A percentile compares a stretch with the other conserved stretches of the same genome.
phyloP scores from a whole-genome alignment of 139 green algal species.

The Medakamo hakoo region DNA sequence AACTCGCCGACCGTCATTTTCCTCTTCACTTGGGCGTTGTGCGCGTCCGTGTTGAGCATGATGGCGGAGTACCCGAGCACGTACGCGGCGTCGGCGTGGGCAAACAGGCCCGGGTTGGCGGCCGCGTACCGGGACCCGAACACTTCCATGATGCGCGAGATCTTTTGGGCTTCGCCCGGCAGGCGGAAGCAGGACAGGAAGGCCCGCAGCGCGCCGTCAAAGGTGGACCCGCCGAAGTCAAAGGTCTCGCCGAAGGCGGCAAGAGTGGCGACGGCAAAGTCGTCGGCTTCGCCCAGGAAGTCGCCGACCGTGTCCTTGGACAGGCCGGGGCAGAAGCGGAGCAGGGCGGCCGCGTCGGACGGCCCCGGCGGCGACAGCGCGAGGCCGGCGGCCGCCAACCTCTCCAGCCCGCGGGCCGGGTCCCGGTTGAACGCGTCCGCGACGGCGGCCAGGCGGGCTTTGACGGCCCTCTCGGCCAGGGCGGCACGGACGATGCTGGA shows the following conservation, averaged over 20 bases:
- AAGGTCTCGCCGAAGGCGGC: slow-evolving; percentile 48
- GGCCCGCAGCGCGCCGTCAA: slow-evolving; percentile 55
- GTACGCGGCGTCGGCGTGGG: slow-evolving; percentile 46
- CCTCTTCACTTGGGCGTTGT: slow-evolving; percentile 64
- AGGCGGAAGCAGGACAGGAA: slow-evolving; percentile 63
- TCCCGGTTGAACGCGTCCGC: slow-evolving; percentile 95
- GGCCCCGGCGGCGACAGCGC: slow-evolving; percentile 5
- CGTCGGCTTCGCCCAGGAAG: slow-evolving; percentile 73
- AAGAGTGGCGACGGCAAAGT: slow-evolving; percentile 67
- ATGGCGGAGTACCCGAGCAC: slow-evolving; percentile 68
- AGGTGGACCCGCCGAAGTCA: slow-evolving; percentile 48
- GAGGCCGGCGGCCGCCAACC: not conserved
- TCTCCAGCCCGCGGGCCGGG: slow-evolving; percentile 76
- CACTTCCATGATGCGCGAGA: slow-evolving; percentile 55
- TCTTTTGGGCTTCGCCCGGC: slow-evolving; percentile 73
- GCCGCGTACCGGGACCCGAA: slow-evolving; percentile 32
- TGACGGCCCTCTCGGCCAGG: slow-evolving; percentile 47
- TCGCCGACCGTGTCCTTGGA: slow-evolving; percentile 77
- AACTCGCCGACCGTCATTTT: slow-evolving; percentile 79
- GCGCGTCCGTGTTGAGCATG: slow-evolving; percentile 78
- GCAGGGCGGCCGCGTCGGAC: slow-evolving; percentile 55
- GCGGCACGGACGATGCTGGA: not conserved
- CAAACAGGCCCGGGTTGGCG: slow-evolving; percentile 26
- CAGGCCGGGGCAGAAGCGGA: slow-evolving; percentile 69
- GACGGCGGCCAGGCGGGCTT: slow-evolving; percentile 53